Evolutionary conservation across 2,329 filamentous ascomycete genomes (phyloP).

Genomic region (Biscogniauxia mediterranea): DNA sequence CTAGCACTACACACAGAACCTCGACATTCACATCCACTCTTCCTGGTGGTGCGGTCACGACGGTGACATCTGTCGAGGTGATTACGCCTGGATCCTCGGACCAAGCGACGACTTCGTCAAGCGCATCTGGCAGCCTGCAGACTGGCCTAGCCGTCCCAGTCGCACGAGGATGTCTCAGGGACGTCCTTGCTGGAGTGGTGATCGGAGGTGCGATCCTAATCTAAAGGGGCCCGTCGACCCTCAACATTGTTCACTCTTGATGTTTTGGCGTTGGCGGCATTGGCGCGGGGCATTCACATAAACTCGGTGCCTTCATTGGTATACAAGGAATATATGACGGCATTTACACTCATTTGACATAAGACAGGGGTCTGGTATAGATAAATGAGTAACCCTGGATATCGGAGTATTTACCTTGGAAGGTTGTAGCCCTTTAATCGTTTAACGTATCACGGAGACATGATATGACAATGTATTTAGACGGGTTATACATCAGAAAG

Average conservation of each 20-base stretch:
- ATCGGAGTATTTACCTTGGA: neutral
- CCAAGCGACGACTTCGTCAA: conserved; percentile 17
- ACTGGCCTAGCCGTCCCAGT: conserved; percentile 19
- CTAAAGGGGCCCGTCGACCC: conserved; percentile 3
- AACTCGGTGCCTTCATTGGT: conserved; percentile 16
- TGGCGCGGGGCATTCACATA: conserved; percentile 9
- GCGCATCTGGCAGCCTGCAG: conserved; percentile 25
- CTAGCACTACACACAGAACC: conserved; percentile 20
- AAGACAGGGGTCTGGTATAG: conserved; percentile 16
- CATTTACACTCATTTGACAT: conserved; percentile 27
- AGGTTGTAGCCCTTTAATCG: neutral
- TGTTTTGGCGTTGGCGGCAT: neutral
- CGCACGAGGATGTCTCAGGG: conserved; percentile 14
- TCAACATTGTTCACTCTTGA: neutral
- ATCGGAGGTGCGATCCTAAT: conserved; percentile 25
- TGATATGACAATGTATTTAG: neutral
- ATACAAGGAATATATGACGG: conserved; percentile 18
- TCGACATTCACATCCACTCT: conserved; percentile 32
- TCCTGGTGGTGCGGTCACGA: conserved; percentile 29
- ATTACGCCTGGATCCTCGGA: conserved; percentile 24
- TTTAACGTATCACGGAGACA: neutral
- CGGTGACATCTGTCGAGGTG: conserved; percentile 30
- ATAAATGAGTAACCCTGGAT: conserved; percentile 12
- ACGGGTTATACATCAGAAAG: neutral
- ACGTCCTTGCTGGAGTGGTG: conserved; percentile 25